Percentiles rank a stretch among this genome's conserved stretches.
Evolutionary conservation across 164 flowering plant species (phyloP).

Genomic region (Magnolia sinica): DNA sequence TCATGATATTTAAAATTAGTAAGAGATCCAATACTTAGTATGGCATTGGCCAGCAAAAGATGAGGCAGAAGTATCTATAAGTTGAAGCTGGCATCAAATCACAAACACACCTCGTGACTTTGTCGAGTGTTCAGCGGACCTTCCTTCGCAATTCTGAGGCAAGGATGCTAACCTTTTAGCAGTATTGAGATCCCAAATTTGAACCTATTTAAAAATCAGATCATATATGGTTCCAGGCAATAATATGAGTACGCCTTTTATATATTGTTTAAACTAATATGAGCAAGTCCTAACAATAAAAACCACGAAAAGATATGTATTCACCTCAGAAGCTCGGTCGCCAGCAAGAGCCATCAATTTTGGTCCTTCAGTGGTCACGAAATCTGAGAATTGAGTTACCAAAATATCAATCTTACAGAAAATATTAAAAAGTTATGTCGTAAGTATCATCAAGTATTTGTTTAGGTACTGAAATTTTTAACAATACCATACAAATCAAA

Average conservation of each 20-base stretch:
- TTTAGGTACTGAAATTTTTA: background rate
- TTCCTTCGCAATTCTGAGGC: slow-evolving; percentile 32
- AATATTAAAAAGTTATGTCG: background rate
- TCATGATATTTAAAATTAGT: too few relatives aligned
- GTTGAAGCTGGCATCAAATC: background rate
- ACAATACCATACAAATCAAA: background rate
- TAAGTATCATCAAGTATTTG: background rate
- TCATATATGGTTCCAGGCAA: slow-evolving; percentile 1
- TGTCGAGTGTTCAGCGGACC: slow-evolving; percentile 28
- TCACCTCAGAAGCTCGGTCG: slow-evolving; percentile 68
- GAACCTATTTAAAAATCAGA: slow-evolving; percentile 49
- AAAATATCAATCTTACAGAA: background rate
- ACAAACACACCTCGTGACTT: slow-evolving; percentile 53
- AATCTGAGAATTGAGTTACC: slow-evolving; percentile 22
- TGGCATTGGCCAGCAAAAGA: too few relatives aligned
- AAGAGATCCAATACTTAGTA: too few relatives aligned
- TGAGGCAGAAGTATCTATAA: background rate
- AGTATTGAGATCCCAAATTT: slow-evolving; percentile 83
- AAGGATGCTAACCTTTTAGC: slow-evolving; percentile 49
- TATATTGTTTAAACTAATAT: background rate
- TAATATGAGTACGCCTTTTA: slow-evolving; percentile 6
- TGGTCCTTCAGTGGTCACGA: slow-evolving; percentile 28
- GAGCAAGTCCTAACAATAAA: background rate
- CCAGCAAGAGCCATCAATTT: slow-evolving; percentile 71
- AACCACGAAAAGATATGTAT: background rate